Conservation (phyloP, 2,329 filamentous ascomycete species). For the Phialophora chinensis region DNA sequence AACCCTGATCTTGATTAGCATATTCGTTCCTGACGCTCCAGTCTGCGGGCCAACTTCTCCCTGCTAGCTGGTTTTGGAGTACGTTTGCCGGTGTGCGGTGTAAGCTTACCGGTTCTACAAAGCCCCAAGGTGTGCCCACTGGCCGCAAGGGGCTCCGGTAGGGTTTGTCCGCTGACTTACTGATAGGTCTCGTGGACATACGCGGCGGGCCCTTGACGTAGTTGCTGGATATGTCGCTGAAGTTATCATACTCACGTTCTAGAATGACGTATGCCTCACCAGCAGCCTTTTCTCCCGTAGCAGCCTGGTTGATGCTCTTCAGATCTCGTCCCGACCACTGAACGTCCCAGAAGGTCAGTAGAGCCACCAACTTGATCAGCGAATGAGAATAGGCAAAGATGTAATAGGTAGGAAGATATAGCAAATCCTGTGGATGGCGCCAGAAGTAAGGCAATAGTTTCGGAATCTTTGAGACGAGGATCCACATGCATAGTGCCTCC, state of each 20-base stretch:
- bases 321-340: slow-evolving; percentile 53
- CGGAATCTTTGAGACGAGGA: slow-evolving; percentile 62
- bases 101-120: slow-evolving; percentile 9
- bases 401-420: slow-evolving; percentile 58
- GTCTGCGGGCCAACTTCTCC: slow-evolving; percentile 3
- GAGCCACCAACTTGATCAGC: slow-evolving; percentile 62
- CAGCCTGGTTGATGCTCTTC: slow-evolving; percentile 13
- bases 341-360: slow-evolving; percentile 59
- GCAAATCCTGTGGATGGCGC: slow-evolving; percentile 59
- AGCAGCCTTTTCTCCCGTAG: not conserved
- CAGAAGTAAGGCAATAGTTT: slow-evolving; percentile 63
- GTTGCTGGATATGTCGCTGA: not conserved
- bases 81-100: slow-evolving; percentile 23
- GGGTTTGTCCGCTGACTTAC: not conserved
- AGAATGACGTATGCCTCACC: not conserved
- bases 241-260: not conserved
- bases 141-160: not conserved
- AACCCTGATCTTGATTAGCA: not conserved
- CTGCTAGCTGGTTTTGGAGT: not conserved
- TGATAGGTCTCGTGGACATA: not conserved
- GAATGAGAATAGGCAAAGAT: slow-evolving; percentile 65
- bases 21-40: not conserved
- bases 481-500: slow-evolving; percentile 50
- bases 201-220: not conserved
- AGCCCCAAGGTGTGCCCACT: slow-evolving; percentile 26